phyloP scores from a whole-genome alignment of 805 yeast genomes.

The Nakazawaea ishiwadae region DNA sequence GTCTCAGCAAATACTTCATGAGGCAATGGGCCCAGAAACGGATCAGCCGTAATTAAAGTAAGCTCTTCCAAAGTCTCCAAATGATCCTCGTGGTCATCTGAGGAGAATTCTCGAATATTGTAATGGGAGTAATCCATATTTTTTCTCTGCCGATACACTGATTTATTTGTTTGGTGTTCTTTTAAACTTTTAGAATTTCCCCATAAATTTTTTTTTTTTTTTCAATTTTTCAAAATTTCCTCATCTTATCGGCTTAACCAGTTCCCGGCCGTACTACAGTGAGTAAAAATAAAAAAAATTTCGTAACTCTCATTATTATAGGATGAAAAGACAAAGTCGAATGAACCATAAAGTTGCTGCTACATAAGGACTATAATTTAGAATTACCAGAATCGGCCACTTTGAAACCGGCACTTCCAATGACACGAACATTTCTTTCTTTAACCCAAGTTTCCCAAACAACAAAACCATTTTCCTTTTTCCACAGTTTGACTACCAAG shows the following conservation, averaged over 20 bases:
- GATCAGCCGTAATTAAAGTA: not conserved
- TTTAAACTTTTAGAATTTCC: no score
- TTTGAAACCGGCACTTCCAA: conserved; percentile 83
- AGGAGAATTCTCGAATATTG: not conserved
- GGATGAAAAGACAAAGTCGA: no score
- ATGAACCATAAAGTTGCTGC: no score
- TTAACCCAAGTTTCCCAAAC: conserved; percentile 78
- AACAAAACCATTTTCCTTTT: conserved; percentile 56
- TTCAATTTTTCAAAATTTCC: no score
- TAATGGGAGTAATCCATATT: not conserved
- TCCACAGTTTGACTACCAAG: conserved; percentile 80
- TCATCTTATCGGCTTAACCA: no score
- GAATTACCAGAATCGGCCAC: conserved; percentile 13
- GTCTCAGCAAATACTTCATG: not conserved
- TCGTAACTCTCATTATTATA: no score
- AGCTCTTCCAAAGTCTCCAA: not conserved
- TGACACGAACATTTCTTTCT: conserved; percentile 73
- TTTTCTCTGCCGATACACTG: no score
- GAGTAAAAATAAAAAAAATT: no score
- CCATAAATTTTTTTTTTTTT: no score
- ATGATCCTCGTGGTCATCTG: not conserved
- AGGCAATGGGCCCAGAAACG: not conserved
- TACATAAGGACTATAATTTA: no score
- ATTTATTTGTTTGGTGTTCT: no score
- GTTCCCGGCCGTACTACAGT: no score